Base-by-base conservation (phyloP, 345 rosid genomes). In the Mallotus nudiflorus region DNA sequence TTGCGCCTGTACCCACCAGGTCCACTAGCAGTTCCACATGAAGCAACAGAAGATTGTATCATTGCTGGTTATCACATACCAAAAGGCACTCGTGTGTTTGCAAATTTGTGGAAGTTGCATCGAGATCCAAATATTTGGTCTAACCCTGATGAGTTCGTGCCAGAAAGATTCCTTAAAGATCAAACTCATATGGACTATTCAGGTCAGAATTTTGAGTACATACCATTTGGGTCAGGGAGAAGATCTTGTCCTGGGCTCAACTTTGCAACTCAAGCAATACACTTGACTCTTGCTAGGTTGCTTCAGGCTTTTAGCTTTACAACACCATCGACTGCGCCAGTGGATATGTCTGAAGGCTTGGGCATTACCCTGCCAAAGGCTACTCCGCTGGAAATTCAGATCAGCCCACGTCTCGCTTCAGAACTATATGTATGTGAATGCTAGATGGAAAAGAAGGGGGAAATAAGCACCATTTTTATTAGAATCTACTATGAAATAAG, bases 151-250 rank as follows among this genome's bases (percentile, higher is more conserved):
- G 61, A 66, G 57, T 82, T 75, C 64, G 16, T 40, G 54, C 80
- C 80, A 0, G 80, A 75, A 64, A 75, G 85, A 27, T 81, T 81
- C 39, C 77, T 78, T 40, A 54, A 46, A 11, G 15, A 16, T 15
- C 25, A 29, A 33, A 22, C 57, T 3, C 8, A 33, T 28, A 11
- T 68, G 31, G 70, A 68, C 22, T 45, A 64, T 57, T 6, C 31
- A 8, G 82, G 80, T n/a, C 80, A 74, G 4, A 46, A 78, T 71
- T 71, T 75, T 19, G 66, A 71, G 79, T 53, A 62, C 22, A 62
- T 77, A 28, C 84, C 82, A 3, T 81, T 81, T 9, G 79, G 84
- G 6, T 71, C 82, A 1, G 77, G 82, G 12, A 69, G 81, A 55
- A 22, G 75, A 37, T 63, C 79, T 0, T 75, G 77, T 65, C 82